Evolutionary conservation across 305 asterid genomes (phyloP).

Genomic region (Solanum aculeatissimum): DNA sequence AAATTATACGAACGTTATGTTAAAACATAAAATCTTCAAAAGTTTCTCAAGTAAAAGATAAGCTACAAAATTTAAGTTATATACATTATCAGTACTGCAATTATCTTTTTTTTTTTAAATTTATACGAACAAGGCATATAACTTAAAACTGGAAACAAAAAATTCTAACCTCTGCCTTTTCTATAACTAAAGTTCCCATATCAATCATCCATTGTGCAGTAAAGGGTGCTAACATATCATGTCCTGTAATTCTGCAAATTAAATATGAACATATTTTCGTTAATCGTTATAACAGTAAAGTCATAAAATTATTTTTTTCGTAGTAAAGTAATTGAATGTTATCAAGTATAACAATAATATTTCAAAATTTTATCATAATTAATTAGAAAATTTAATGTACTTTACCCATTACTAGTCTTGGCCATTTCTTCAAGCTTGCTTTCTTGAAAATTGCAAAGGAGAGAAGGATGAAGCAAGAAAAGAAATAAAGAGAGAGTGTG

Average conservation of each 20-base stretch:
- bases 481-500: background rate
- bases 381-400: background rate
- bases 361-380: background rate
- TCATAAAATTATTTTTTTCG: background rate
- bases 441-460: background rate
- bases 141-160: background rate
- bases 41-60: background rate
- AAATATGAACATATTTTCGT: background rate
- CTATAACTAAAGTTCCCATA: background rate
- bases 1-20: background rate
- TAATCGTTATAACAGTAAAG: background rate
- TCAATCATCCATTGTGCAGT: background rate
- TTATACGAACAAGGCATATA: background rate
- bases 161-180: background rate
- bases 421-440: background rate
- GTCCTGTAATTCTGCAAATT: background rate
- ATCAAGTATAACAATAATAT: background rate
- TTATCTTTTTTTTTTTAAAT: too few relatives aligned
- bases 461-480: background rate
- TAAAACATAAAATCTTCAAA: background rate
- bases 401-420: background rate
- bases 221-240: background rate
- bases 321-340: background rate
- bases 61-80: background rate
- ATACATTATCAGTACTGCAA: background rate